Evolutionary conservation across 2,329 filamentous ascomycete species (phyloP), one percentile per base, ranked within the genome.

Genomic region (Fusarium subglutinans): DNA sequence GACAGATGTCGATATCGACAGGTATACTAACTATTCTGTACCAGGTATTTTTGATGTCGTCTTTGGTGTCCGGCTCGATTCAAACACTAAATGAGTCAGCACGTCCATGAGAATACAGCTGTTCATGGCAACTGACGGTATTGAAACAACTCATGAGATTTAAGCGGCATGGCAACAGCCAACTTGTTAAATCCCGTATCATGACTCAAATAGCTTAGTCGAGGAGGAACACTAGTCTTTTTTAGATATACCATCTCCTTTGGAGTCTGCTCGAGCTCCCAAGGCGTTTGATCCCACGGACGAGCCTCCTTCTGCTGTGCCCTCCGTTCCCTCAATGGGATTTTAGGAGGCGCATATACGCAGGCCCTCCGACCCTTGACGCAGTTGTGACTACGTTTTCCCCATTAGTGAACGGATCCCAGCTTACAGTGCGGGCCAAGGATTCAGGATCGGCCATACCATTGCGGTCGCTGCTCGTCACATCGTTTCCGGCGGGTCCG

Each of bases 81-180:
- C 37, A n/a, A 70, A 53, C 10, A 70, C 65, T 70, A 15, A 11
- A 5, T 5, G 5, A 5, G 47, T 68, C 15, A 68, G 41, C 15
- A 22, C 2, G 4, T 11, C 12, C 6, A 8, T 4, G 8, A 9
- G 6, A 3, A 28, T 11, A 30, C 26, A 30, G 4, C 4, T 22
- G 8, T 7, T 4, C 14, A 14, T 12, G 2, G 14, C 6, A 6
- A n/a, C 67, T 43, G 17, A 69, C 67, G 28, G 35, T 70, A 70
- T 47, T 70, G 65, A 4, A 70, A 69, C 13, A 70, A 44, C 11
- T 70, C 67, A 6, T 70, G 66, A 12, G 67, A 70, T 38, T 18
- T 65, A 2, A 70, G 37, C 6, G 67, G 67, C 67, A 70, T 70
- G 4, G 48, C 30, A 8, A 63, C 45, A n/a, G 45, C 58, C 26